Evolutionary conservation across 2,329 filamentous ascomycete species (phyloP), one percentile per base, ranked within the genome.

Genomic region (Ilyonectria mors-panacis): DNA sequence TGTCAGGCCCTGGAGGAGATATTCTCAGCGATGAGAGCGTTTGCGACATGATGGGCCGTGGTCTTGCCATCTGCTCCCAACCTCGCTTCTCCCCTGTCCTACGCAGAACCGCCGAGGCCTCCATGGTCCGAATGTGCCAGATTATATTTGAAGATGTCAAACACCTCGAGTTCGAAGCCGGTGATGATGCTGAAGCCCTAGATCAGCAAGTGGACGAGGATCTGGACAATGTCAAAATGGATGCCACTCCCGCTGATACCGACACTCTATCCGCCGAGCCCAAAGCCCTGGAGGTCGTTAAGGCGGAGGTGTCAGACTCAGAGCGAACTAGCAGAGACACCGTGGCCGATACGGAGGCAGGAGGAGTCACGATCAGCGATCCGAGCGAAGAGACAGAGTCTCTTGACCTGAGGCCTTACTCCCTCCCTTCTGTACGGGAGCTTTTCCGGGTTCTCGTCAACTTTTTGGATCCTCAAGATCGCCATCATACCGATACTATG

Each of bases 31-130:
- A 99, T 76, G 95, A 98, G 83, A 98, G 95, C 78, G 94, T 99
- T 12, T 99, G 97, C 79, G 94, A 98, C 79, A 98, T 99, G 94
- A 98, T 99, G 95, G 96, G 97, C 79, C 95, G 94, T 2, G 96
- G 95, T 1, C 82, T 99, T 72, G 97, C 94, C 77, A 98, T 99
- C 85, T 99, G 96, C 84, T 99, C 95, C 70, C 95, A 98, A 77
- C 90, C 93, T 62, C 90, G 95, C 62, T 91, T 98, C 68, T 98
- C 95, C 10, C 95, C 98, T 75, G 91, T 98, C 4, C 84, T 99
- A 61, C 90, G 95, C 70, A 89, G 95, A 70, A 97, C 95, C 21
- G 96, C 96, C 2, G 96, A 99, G 81, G 96, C 97, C 77, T 92
- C 94, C 61, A 98, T 99, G 95, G 94, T 98, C 51, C 94, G 94